phyloP scores from a whole-genome alignment of 208 protist genomes.

The Trypanosoma platydactyli region DNA sequence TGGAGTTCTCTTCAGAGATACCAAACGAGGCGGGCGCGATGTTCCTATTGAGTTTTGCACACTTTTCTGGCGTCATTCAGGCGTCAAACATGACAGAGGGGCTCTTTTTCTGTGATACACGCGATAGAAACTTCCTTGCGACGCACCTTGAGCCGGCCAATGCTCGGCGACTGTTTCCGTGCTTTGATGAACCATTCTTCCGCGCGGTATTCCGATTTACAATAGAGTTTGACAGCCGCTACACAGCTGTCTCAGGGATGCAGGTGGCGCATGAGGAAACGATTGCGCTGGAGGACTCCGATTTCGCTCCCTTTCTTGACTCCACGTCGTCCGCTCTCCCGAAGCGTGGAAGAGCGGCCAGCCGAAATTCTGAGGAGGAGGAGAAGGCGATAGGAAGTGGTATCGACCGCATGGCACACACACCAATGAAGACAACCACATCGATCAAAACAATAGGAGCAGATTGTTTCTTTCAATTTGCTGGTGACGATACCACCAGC shows the following conservation, averaged over 20 bases:
- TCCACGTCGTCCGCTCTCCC: not conserved
- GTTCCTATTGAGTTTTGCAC: constrained; percentile 38
- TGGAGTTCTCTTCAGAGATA: constrained; percentile 36
- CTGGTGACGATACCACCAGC: too few species aligned
- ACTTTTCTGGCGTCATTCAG: constrained; percentile 47
- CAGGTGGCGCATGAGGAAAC: constrained; percentile 35
- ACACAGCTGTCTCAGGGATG: constrained; percentile 56
- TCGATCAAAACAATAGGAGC: too few species aligned
- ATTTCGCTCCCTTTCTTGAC: not conserved
- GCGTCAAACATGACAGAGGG: constrained; percentile 20
- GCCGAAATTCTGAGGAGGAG: not conserved
- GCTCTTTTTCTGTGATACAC: constrained; percentile 39
- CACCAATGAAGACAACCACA: too few species aligned
- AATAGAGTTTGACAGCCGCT: constrained; percentile 33
- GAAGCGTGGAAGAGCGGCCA: not conserved
- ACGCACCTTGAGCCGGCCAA: constrained; percentile 72
- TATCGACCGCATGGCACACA: too few species aligned
- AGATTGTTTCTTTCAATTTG: too few species aligned
- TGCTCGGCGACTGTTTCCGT: constrained; percentile 59
- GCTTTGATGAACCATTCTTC: constrained; percentile 73
- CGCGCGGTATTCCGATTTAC: constrained; percentile 54
- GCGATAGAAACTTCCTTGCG: constrained; percentile 39
- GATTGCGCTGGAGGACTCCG: constrained; percentile 5
- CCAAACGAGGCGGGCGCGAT: constrained; percentile 34
- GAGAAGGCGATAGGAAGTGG: too few species aligned